phyloP scores from a whole-genome alignment of 768 basidiomycete genomes.

The Phylloporus arenicola region DNA sequence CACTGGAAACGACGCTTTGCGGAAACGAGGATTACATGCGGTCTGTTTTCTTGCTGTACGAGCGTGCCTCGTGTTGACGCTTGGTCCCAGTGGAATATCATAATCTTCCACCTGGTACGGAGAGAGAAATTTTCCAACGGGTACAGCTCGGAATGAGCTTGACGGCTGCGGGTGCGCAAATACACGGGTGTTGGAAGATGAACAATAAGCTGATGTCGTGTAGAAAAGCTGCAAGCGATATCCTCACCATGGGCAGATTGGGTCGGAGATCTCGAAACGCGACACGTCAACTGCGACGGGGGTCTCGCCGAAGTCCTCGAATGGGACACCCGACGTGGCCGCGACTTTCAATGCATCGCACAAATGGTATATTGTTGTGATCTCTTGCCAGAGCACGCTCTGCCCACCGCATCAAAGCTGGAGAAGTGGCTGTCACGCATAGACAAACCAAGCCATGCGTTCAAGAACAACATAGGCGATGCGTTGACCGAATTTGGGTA shows the following conservation, averaged over 20 bases:
- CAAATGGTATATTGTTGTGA: constrained; percentile 66
- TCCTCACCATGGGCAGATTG: constrained; percentile 65
- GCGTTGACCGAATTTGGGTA: constrained; percentile 51
- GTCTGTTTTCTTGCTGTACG: constrained; percentile 34
- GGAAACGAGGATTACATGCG: constrained; percentile 59
- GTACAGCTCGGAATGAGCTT: constrained; percentile 78
- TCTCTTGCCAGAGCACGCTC: constrained; percentile 38
- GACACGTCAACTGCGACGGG: constrained; percentile 51
- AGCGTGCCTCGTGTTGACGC: neutral
- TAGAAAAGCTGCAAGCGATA: constrained; percentile 79
- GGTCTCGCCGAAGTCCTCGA: constrained; percentile 53
- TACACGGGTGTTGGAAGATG: neutral
- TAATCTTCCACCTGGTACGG: constrained; percentile 45
- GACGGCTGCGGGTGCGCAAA: constrained; percentile 56
- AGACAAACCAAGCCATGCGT: constrained; percentile 39
- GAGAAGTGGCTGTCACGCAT: constrained; percentile 39
- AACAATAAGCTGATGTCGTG: neutral
- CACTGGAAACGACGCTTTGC: constrained; percentile 47
- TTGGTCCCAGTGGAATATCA: constrained; percentile 58
- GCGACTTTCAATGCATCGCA: constrained; percentile 71
- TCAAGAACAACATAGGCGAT: constrained; percentile 50
- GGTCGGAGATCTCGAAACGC: constrained; percentile 53
- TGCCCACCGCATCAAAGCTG: constrained; percentile 52
- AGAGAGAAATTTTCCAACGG: constrained; percentile 78
- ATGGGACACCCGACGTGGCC: constrained; percentile 66